Evolutionary conservation across 495 filamentous ascomycete genomes (phyloP), one percentile per base, ranked within the genome.

Genomic region (Xylaria telfairii): DNA sequence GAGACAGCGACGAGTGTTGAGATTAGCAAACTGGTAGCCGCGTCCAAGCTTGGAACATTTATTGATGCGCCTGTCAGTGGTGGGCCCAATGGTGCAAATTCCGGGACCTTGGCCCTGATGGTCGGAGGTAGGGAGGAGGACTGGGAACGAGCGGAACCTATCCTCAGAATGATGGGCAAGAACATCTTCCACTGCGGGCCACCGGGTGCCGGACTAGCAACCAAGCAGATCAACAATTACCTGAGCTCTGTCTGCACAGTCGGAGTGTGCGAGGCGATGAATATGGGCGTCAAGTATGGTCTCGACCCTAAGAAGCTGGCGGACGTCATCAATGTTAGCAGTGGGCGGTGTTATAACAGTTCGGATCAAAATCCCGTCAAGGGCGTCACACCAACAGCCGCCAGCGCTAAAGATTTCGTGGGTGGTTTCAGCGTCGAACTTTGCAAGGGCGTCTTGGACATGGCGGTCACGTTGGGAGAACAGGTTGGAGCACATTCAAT

Each of bases 71-170:
- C 81, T 54, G 80, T 84, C 76, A 79, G 82, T 61, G 80, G 83
- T 37, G 83, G 83, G 13, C 83, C 83, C 7, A 80, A 83, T 41
- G 83, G 83, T 24, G 82, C 83, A 4, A 63, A 74, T 44, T 79
- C 81, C 4, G 83, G 77, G 32, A 82, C 78, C 6, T 70, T 85
- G n/a, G 82, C 83, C 4, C 81, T 85, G 54, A 75, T 75, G 73
- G 65, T 74, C 12, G 73, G 73, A 26, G 69, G 65, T 8, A 28
- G 24, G 9, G 34, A 64, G 34, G 62, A 69, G 19, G 51, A 71
- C 42, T 64, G 70, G 62, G 28, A 66, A 19, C 17, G 46, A 15
- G 69, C 62, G 0, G 63, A 65, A 19, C 61, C 73, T 0, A 57
- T 75, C 30, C 49, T 75, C 7, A 30, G 26, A 37, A 68, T 65